phyloP scores from a whole-genome alignment of 2,329 filamentous ascomycete genomes.

The Coleophoma cylindrospora region DNA sequence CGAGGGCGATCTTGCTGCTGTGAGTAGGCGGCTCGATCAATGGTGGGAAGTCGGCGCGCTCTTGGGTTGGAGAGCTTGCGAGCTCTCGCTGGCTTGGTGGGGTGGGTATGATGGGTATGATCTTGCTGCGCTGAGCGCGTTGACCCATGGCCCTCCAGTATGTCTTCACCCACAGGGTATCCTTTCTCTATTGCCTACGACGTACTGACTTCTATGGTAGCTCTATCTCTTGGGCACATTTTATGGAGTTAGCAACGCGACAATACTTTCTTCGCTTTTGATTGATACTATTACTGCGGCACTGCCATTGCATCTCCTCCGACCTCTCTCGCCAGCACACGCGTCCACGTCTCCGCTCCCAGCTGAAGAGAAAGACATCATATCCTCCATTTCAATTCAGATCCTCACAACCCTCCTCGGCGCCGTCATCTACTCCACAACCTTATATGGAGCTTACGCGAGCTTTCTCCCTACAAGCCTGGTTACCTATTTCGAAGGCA shows the following conservation, averaged over 20 bases:
- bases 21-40: conserved; percentile 59
- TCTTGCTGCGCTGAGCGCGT: conserved; percentile 57
- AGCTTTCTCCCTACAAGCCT: conserved; percentile 68
- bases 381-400: conserved; percentile 57
- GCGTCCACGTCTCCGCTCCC: conserved; percentile 37
- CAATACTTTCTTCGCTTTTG: conserved; percentile 54
- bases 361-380: conserved; percentile 52
- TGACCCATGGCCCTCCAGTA: conserved; percentile 71
- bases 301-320: conserved; percentile 70
- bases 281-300: conserved; percentile 67
- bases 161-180: conserved; percentile 20
- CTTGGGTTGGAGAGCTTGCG: conserved; percentile 52
- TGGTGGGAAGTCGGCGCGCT: conserved; percentile 55
- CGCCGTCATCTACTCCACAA: conserved; percentile 68
- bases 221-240: conserved; percentile 74
- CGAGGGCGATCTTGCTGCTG: conserved; percentile 58
- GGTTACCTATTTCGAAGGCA: conserved; percentile 68
- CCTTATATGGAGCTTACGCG: conserved; percentile 63
- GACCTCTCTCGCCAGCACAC: conserved; percentile 61
- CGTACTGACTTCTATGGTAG: conserved; percentile 29
- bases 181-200: background rate
- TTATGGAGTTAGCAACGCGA: conserved; percentile 62
- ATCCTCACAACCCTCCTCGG: conserved; percentile 64
- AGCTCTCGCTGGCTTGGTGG: conserved; percentile 70
- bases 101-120: conserved; percentile 70